These are phyloP conservation scores for Tetrahymena borealis DNA, from an alignment of 73 alveolate genomes.

Conservation along the genomic window DNA sequence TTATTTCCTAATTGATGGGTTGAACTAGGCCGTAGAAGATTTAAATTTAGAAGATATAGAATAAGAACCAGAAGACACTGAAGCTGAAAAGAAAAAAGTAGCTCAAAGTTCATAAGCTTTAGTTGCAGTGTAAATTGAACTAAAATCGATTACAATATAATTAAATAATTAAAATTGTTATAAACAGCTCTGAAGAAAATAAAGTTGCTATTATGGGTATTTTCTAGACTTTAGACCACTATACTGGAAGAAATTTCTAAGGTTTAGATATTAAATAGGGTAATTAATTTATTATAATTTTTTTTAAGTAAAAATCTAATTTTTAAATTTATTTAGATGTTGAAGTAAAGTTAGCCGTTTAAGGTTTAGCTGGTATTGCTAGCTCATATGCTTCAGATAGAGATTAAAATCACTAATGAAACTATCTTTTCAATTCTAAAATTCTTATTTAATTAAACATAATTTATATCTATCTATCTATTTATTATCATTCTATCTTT, in stretches of 20 bases:
- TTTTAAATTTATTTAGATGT: background rate
- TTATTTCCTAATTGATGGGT: conserved; percentile 3
- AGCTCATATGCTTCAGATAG: background rate
- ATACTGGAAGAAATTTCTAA: background rate
- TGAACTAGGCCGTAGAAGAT: background rate
- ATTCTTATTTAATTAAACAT: background rate
- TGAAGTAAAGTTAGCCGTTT: background rate
- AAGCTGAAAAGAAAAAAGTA: background rate
- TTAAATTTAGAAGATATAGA: background rate
- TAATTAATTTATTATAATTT: background rate
- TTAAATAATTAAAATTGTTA: too few species aligned
- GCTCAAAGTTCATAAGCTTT: background rate
- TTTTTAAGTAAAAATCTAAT: background rate
- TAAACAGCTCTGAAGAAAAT: background rate
- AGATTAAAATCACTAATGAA: background rate
- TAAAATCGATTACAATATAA: too few species aligned
- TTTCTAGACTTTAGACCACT: background rate
- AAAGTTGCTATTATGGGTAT: background rate
- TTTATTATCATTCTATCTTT: too few species aligned
- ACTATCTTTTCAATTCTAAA: background rate
- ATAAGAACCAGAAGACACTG: background rate
- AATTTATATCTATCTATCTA: too few species aligned
- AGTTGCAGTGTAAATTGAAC: background rate
- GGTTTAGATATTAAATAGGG: background rate
- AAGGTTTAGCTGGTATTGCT: conserved; percentile 12